Evolutionary conservation across 768 basidiomycete genomes (phyloP).

Genomic region (Kwoniella dejecticola): DNA sequence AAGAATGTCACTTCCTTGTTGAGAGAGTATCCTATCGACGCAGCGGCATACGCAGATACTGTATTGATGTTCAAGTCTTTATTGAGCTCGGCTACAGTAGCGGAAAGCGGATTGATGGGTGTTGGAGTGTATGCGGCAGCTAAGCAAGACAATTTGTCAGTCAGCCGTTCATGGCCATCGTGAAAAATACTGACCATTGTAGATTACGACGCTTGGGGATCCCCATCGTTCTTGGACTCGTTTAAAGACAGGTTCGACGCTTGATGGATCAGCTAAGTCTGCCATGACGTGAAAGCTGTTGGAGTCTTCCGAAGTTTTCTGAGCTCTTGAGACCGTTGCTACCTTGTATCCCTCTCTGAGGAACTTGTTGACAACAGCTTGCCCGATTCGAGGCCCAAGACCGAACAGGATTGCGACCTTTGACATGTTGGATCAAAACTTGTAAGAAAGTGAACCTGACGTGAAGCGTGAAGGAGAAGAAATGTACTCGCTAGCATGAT

Average conservation of each 20-base stretch:
- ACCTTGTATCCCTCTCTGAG: not conserved
- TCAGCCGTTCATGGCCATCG: not conserved
- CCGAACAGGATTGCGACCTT: slow-evolving; percentile 7
- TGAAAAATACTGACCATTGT: slow-evolving; percentile 9
- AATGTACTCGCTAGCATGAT: no score
- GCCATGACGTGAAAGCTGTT: not conserved
- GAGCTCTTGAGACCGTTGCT: not conserved
- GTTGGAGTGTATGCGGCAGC: not conserved
- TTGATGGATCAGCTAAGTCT: not conserved
- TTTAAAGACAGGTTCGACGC: slow-evolving; percentile 5
- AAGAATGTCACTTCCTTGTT: slow-evolving; percentile 4
- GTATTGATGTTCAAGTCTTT: not conserved
- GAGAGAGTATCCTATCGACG: not conserved
- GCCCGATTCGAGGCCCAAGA: not conserved
- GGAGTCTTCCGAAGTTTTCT: not conserved
- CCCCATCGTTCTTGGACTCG: not conserved
- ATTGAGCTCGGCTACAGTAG: not conserved
- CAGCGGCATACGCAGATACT: not conserved
- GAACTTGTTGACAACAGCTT: not conserved
- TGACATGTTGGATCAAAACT: not conserved
- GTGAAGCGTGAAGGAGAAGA: no score
- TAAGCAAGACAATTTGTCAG: no score
- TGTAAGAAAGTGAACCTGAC: no score
- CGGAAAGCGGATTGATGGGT: not conserved
- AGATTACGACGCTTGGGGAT: slow-evolving; percentile 4